Evolutionary conservation across 371 early-diverging fungal species (phyloP), one percentile per base, ranked within the genome.

Genomic region (Saksenaea vasiformis): DNA sequence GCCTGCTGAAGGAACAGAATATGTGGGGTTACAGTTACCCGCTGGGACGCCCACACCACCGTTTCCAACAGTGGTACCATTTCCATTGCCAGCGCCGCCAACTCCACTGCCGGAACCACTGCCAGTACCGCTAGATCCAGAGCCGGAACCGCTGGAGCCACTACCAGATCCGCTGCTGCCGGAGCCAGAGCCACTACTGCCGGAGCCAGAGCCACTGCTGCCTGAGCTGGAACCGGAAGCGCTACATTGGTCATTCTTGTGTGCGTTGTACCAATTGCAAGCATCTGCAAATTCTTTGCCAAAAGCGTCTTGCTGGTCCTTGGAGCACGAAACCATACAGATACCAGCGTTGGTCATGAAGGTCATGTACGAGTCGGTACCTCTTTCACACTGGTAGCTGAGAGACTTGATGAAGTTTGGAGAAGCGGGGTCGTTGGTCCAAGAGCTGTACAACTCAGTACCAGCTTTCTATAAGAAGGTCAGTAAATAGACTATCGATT

Each of bases 261-360:
- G 69, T 9, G 38, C 56, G 5, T 35, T 58, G 51, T 74, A 80
- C 77, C 75, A 76, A 13, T 62, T 31, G 43, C 64, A 69, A n/a
- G 51, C 61, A 54, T 64, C 54, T 39, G 38, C 35, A 62, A 51
- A 71, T 56, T 71, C 65, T 41, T 64, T 62, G 0, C 19, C 60
- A 59, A 66, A 78, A 5, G 57, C 66, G 24, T 67, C 58, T 28
- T 67, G 72, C 24, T 78, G 72, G 15, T 36, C 51, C 9, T 38
- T 11, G 27, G 69, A 58, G 54, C 79, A 78, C 1, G 55, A 61
- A 62, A 65, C 65, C 71, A 69, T 68, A 59, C 79, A 78, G 28
- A 65, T 67, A 22, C 79, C 76, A 19, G 73, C 71, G n/a, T 65
- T 24, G 27, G 72, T 75, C 76, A 75, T 75, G 61, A 71, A 78